These are phyloP conservation scores for Aurifilum marmelostoma DNA, from an alignment of 2,329 filamentous ascomycete genomes.

Conservation along the genomic window DNA sequence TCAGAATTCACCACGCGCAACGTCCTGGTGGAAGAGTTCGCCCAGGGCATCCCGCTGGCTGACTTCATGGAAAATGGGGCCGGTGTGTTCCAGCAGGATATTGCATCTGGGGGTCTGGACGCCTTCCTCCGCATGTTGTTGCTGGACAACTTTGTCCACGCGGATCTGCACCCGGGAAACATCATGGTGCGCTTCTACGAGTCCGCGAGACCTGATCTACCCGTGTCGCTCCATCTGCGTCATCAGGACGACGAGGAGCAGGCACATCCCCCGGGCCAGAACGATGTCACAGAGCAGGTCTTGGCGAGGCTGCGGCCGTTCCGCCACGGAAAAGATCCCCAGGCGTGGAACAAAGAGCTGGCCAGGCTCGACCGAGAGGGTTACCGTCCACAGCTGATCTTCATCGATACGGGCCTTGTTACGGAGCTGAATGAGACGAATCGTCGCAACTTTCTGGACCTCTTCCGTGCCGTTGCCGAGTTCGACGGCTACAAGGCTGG, in stretches of 20 bases:
- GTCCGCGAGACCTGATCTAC: conserved; percentile 71
- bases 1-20: conserved; percentile 89
- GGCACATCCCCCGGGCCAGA: conserved; percentile 36
- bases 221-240: conserved; percentile 42
- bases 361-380: conserved; percentile 80
- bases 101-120: conserved; percentile 92
- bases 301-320: conserved; percentile 78
- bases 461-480: conserved; percentile 94
- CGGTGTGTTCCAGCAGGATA: conserved; percentile 89
- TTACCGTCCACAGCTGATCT: conserved; percentile 91
- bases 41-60: conserved; percentile 87
- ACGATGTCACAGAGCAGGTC: conserved; percentile 85
- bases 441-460: conserved; percentile 86
- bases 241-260: conserved; percentile 47
- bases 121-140: conserved; percentile 96
- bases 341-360: conserved; percentile 76
- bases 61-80: conserved; percentile 91
- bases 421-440: conserved; percentile 90
- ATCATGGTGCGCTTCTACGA: conserved; percentile 99
- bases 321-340: conserved; percentile 61
- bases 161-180: conserved; percentile 94
- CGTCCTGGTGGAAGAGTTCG: conserved; percentile 93
- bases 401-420: conserved; percentile 95
- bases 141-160: conserved; percentile 96
- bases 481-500: conserved; percentile 97